Base-by-base conservation (phyloP, 2,329 filamentous ascomycete species). In the Ceratocystis albifundus region DNA sequence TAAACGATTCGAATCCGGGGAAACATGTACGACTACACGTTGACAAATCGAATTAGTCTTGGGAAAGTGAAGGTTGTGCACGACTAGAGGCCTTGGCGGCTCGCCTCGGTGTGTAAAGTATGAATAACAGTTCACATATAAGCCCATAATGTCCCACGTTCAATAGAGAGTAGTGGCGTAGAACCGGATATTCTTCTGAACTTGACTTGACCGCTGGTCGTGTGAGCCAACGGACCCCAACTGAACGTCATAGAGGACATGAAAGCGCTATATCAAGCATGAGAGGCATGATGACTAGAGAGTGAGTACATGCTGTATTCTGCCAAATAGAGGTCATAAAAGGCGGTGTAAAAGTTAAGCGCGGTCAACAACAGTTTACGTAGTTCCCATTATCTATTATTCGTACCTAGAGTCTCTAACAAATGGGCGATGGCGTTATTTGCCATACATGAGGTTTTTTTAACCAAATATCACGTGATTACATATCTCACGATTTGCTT, bases 1-100 rank as follows among this genome's bases (percentile, higher is more conserved):
- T 83, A 81, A 74, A 45, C 41, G 12, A 44, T 28, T 50, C 22
- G 48, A 36, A 25, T 46, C 17, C 32, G 44, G 25, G 41, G 10
- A 25, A 55, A 12, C n/a, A n/a, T n/a, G 15, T 48, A 20, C 46
- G 25, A 46, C 53, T 32, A 65, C 59, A 20, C 55, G 53, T 63
- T 48, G 62, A 61, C 20, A 45, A 67, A 62, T n/a, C 46, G 45
- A 57, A n/a, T 32, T 30, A 55, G 59, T 22, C 65, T 46, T 62
- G 48, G 22, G n/a, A 22, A 48, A 8, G 55, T 59, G 28, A 30
- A 59, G 28, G 30, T 32, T 59, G 55, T 30, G 55, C 55, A 17
- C 32, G 55, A 30, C 55, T 32, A 59, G 55, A 59, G 25, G 25
- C n/a, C 28, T 41, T 36, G 55, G 30, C 30, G 22, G 32, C 22